Evolutionary conservation across 2,329 filamentous ascomycete species (phyloP).

Genomic region (Shiraia bambusicola): DNA sequence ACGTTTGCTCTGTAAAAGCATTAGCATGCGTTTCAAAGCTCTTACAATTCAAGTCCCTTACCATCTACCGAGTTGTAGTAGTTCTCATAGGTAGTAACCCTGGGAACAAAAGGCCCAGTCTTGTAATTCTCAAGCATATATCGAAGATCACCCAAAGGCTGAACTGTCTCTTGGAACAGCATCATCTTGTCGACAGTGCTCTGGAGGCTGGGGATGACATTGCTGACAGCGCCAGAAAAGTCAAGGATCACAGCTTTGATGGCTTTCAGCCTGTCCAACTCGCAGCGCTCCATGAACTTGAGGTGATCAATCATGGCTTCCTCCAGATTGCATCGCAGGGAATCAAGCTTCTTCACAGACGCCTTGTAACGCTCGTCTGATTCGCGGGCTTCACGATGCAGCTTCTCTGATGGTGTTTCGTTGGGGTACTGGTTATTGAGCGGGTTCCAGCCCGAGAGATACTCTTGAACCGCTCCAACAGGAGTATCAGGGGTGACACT

Average conservation of each 20-base stretch:
- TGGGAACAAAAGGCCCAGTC: slow-evolving; percentile 88
- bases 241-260: slow-evolving; percentile 98
- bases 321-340: slow-evolving; percentile 90
- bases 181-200: slow-evolving; percentile 98
- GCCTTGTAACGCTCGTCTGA: slow-evolving; percentile 92
- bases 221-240: slow-evolving; percentile 95
- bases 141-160: slow-evolving; percentile 82
- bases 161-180: slow-evolving; percentile 98
- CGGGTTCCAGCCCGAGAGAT: slow-evolving; percentile 89
- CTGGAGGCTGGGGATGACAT: slow-evolving; percentile 94
- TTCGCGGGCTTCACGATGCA: slow-evolving; percentile 86
- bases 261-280: slow-evolving; percentile 91
- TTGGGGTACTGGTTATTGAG: slow-evolving; percentile 89
- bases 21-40: slow-evolving; percentile 16
- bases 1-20: slow-evolving; percentile 74
- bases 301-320: slow-evolving; percentile 91
- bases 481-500: slow-evolving; percentile 71
- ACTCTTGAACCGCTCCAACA: slow-evolving; percentile 81
- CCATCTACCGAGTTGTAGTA: slow-evolving; percentile 96
- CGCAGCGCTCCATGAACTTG: slow-evolving; percentile 94
- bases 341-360: slow-evolving; percentile 81
- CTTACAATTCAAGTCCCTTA: slow-evolving; percentile 28
- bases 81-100: slow-evolving; percentile 92
- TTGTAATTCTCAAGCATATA: slow-evolving; percentile 97
- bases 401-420: slow-evolving; percentile 82